A percentile compares a stretch with the other conserved stretches of the same genome.
Conservation (phyloP, 2,329 filamentous ascomycete genomes). For the Penicillium sp. region DNA sequence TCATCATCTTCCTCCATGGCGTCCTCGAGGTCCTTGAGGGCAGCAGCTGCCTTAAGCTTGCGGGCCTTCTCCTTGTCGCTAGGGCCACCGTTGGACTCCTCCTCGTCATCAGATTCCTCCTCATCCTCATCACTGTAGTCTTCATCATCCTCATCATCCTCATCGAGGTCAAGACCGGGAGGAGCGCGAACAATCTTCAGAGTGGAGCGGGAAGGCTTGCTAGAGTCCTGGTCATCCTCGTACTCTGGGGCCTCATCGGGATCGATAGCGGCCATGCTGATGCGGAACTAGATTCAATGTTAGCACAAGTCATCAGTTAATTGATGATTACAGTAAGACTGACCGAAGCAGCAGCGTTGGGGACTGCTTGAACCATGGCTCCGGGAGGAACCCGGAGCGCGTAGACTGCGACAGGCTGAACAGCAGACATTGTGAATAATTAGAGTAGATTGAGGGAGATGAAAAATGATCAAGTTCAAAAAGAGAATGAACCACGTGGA, state of each 20-base stretch:
- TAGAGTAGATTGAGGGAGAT: conserved; percentile 1
- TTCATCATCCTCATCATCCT: conserved; percentile 64
- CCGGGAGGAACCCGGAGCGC: conserved; percentile 87
- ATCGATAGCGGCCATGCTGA: conserved; percentile 98
- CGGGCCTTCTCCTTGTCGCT: conserved; percentile 88
- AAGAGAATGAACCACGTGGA: conserved; percentile 23
- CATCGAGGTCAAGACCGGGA: conserved; percentile 55
- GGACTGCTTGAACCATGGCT: conserved; percentile 73
- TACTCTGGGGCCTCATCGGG: conserved; percentile 72
- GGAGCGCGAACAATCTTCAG: conserved; percentile 84
- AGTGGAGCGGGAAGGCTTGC: conserved; percentile 71
- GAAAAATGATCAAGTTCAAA: conserved; percentile 20
- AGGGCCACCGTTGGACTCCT: conserved; percentile 82
- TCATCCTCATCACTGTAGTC: conserved; percentile 44
- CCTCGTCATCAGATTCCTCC: conserved; percentile 62
- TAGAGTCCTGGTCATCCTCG: conserved; percentile 61
- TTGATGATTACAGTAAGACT: conserved; percentile 41
- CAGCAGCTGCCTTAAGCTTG: conserved; percentile 76
- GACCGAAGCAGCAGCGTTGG: conserved; percentile 81
- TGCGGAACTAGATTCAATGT: conserved; percentile 67
- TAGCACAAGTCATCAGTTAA: background rate
- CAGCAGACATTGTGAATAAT: conserved; percentile 44
- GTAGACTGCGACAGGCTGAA: conserved; percentile 74
- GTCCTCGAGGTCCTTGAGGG: conserved; percentile 73
- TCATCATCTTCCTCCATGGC: conserved; percentile 58